Evolutionary conservation across 192 early-diverging fungal genomes (phyloP).

Genomic region (Coemansia erecta): DNA sequence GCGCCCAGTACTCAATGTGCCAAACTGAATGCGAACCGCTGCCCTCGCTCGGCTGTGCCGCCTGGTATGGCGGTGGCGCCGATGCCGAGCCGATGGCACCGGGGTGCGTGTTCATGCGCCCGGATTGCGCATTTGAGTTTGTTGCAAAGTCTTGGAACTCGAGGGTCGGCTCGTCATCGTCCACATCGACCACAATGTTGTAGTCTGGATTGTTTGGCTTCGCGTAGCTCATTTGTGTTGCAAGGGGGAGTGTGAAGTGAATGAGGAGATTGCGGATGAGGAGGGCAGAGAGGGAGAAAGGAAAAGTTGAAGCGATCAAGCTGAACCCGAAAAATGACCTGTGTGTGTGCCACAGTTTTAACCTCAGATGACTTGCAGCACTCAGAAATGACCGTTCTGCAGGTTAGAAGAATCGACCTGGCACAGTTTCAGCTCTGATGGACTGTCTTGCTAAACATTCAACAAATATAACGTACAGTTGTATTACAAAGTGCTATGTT

Average conservation of each 20-base stretch:
- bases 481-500: too few species aligned
- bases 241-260: neutral
- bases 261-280: neutral
- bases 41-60: slow-evolving; percentile 10
- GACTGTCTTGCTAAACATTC: too few species aligned
- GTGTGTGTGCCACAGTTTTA: too few species aligned
- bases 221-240: slow-evolving; percentile 2
- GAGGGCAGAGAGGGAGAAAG: neutral
- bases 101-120: slow-evolving; percentile 23
- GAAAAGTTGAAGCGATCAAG: neutral
- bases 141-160: slow-evolving; percentile 56
- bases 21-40: slow-evolving; percentile 63
- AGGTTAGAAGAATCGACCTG: too few species aligned
- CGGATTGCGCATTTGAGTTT: slow-evolving; percentile 21
- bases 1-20: slow-evolving; percentile 86
- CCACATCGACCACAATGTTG: slow-evolving; percentile 56
- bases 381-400: too few species aligned
- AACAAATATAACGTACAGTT: too few species aligned
- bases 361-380: too few species aligned
- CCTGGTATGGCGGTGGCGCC: slow-evolving; percentile 42
- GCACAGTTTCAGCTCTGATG: too few species aligned
- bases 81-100: neutral
- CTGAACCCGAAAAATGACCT: neutral
- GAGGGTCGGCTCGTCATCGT: slow-evolving; percentile 52
- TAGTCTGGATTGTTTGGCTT: slow-evolving; percentile 35